phyloP scores from a whole-genome alignment of 2,329 filamentous ascomycete species.

The Chrysoporthe deuterocubensis region DNA sequence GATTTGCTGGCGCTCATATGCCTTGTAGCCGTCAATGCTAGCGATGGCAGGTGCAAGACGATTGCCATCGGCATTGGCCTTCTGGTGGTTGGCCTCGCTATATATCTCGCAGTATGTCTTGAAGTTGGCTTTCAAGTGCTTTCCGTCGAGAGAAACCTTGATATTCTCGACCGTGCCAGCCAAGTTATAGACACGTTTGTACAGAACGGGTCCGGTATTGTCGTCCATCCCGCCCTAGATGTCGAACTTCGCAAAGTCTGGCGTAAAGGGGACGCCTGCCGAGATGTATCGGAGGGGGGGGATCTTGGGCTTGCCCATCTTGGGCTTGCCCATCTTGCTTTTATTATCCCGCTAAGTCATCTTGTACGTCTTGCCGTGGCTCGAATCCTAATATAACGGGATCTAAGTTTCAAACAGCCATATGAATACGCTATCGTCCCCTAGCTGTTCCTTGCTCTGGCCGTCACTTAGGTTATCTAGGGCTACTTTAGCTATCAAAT shows the following conservation, averaged over 20 bases:
- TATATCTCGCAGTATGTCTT: slow-evolving; percentile 98
- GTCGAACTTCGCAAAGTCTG: slow-evolving; percentile 85
- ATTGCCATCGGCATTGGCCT: slow-evolving; percentile 66
- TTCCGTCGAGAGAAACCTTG: slow-evolving; percentile 86
- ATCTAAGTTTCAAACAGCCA: too few relatives aligned
- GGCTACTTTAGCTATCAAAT: too few relatives aligned
- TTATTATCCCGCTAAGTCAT: slow-evolving; percentile 97
- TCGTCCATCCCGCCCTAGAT: slow-evolving; percentile 88
- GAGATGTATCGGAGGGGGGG: slow-evolving; percentile 78
- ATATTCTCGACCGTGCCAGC: slow-evolving; percentile 82
- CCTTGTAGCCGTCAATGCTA: slow-evolving; percentile 76
- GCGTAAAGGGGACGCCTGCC: slow-evolving; percentile 91
- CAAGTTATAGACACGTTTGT: slow-evolving; percentile 94
- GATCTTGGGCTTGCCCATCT: too few relatives aligned
- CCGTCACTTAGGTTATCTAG: too few relatives aligned
- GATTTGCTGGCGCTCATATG: slow-evolving; percentile 81
- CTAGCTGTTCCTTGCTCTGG: too few relatives aligned
- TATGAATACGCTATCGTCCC: too few relatives aligned
- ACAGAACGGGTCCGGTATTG: slow-evolving; percentile 88
- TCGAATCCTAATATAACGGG: slow-evolving; percentile 87
- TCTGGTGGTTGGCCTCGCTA: slow-evolving; percentile 84
- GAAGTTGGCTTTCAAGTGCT: slow-evolving; percentile 83
- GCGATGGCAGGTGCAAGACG: slow-evolving; percentile 69
- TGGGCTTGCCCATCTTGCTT: slow-evolving; percentile 87
- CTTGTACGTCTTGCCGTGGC: slow-evolving; percentile 87